Evolutionary conservation across 441 rosid species (phyloP).

Genomic region (Aleurites moluccanus): DNA sequence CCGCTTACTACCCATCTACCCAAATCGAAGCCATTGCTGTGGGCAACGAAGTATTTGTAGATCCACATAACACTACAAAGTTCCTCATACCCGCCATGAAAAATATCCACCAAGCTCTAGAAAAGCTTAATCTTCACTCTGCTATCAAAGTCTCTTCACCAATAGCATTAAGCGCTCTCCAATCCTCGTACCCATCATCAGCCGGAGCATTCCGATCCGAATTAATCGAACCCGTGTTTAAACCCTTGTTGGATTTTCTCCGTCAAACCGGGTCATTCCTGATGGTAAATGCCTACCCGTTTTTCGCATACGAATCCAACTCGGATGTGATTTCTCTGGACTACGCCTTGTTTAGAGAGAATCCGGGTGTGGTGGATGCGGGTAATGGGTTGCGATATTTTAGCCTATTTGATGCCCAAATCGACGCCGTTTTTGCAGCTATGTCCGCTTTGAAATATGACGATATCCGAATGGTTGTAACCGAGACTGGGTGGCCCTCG

Average conservation of each 20-base stretch:
- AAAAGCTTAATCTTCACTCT: slow-evolving; percentile 50
- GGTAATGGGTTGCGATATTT: slow-evolving; percentile 72
- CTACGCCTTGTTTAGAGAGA: slow-evolving; percentile 77
- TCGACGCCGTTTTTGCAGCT: slow-evolving; percentile 91
- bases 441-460: slow-evolving; percentile 67
- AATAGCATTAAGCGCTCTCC: slow-evolving; percentile 71
- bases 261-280: slow-evolving; percentile 78
- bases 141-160: slow-evolving; percentile 78
- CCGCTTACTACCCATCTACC: slow-evolving; percentile 60
- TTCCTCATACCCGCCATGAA: slow-evolving; percentile 74
- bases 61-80: slow-evolving; percentile 60
- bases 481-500: slow-evolving; percentile 93
- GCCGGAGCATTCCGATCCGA: slow-evolving; percentile 81
- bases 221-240: slow-evolving; percentile 57
- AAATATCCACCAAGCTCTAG: slow-evolving; percentile 66
- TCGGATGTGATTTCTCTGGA: slow-evolving; percentile 78
- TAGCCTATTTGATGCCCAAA: slow-evolving; percentile 81
- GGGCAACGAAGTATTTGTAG: slow-evolving; percentile 83
- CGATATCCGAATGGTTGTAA: slow-evolving; percentile 58
- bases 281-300: slow-evolving; percentile 87
- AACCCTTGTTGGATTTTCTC: slow-evolving; percentile 74
- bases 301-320: slow-evolving; percentile 85
- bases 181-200: slow-evolving; percentile 78
- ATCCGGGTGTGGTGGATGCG: slow-evolving; percentile 81
- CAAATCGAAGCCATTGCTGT: slow-evolving; percentile 82